These are phyloP conservation scores for Talaromyces sp. DNA, from an alignment of 2,329 filamentous ascomycete genomes.

Conservation along the genomic window DNA sequence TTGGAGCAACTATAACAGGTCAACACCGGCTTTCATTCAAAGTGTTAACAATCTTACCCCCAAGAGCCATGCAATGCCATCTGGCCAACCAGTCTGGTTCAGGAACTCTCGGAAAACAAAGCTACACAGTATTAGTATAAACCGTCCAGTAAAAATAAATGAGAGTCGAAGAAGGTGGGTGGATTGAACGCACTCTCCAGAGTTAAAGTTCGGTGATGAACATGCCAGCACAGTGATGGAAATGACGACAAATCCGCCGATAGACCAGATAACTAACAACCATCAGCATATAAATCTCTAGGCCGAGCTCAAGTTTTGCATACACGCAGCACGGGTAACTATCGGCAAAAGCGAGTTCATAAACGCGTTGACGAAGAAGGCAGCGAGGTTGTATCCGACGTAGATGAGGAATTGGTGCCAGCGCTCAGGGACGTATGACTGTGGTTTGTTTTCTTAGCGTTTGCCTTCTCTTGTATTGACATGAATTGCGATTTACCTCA, in stretches of 20 bases:
- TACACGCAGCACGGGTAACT: slow-evolving; percentile 61
- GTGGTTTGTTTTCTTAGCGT: slow-evolving; percentile 1
- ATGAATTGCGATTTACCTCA: slow-evolving; percentile 27
- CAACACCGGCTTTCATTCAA: slow-evolving; percentile 11
- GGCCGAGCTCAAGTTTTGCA: slow-evolving; percentile 3
- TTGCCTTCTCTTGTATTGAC: neutral
- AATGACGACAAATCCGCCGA: slow-evolving; percentile 64
- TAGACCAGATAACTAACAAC: slow-evolving; percentile 57
- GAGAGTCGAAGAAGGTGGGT: neutral
- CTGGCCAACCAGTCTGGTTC: slow-evolving; percentile 65
- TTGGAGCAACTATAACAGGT: slow-evolving; percentile 36
- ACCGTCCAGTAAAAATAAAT: neutral
- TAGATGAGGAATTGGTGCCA: slow-evolving; percentile 75
- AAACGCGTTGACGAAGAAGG: slow-evolving; percentile 63
- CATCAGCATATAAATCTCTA: neutral
- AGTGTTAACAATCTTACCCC: slow-evolving; percentile 26
- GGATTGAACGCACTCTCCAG: slow-evolving; percentile 49
- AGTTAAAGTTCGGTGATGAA: slow-evolving; percentile 60
- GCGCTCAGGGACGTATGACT: slow-evolving; percentile 49
- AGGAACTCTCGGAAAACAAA: slow-evolving; percentile 60
- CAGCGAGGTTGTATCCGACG: slow-evolving; percentile 56
- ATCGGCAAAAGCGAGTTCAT: slow-evolving; percentile 57
- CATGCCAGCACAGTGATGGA: slow-evolving; percentile 65
- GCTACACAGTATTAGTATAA: slow-evolving; percentile 16
- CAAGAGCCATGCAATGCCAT: slow-evolving; percentile 52